Evolutionary conservation across 2,329 filamentous ascomycete species (phyloP).

Genomic region (Alternaria arborescens): DNA sequence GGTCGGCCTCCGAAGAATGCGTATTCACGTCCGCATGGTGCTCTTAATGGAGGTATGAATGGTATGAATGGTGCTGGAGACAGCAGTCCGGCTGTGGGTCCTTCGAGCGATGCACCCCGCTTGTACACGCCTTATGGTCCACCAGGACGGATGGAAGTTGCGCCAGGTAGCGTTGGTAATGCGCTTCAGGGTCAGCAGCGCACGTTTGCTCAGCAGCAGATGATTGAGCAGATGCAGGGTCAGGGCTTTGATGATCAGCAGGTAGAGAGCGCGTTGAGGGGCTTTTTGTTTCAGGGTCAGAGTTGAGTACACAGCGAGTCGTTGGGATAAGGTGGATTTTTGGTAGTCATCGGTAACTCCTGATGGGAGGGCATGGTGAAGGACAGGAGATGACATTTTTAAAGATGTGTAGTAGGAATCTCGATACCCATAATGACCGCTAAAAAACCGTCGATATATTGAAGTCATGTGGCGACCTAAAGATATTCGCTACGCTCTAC

Average conservation of each 20-base stretch:
- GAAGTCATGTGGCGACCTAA: background rate
- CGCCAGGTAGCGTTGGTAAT: slow-evolving; percentile 16
- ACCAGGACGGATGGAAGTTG: background rate
- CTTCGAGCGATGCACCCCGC: background rate
- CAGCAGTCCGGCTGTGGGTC: background rate
- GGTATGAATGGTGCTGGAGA: background rate
- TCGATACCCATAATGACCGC: background rate
- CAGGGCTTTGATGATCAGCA: slow-evolving; percentile 32
- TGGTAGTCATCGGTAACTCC: background rate
- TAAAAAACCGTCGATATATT: background rate
- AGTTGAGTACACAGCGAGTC: background rate
- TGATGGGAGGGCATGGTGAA: background rate
- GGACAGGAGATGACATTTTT: background rate
- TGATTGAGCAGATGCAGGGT: slow-evolving; percentile 18
- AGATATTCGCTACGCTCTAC: background rate
- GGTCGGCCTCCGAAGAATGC: slow-evolving; percentile 1
- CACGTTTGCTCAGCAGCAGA: slow-evolving; percentile 16
- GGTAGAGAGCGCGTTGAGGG: slow-evolving; percentile 39
- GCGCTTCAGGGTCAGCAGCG: slow-evolving; percentile 2
- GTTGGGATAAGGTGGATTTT: background rate
- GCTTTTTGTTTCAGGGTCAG: slow-evolving; percentile 36
- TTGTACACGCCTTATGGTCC: background rate
- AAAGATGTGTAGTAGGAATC: background rate
- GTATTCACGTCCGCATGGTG: background rate
- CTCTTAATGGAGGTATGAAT: background rate